Evolutionary conservation across 2,329 filamentous ascomycete species (phyloP), one percentile per base, ranked within the genome.

Genomic region (Pseudogymnoascus pannorum): DNA sequence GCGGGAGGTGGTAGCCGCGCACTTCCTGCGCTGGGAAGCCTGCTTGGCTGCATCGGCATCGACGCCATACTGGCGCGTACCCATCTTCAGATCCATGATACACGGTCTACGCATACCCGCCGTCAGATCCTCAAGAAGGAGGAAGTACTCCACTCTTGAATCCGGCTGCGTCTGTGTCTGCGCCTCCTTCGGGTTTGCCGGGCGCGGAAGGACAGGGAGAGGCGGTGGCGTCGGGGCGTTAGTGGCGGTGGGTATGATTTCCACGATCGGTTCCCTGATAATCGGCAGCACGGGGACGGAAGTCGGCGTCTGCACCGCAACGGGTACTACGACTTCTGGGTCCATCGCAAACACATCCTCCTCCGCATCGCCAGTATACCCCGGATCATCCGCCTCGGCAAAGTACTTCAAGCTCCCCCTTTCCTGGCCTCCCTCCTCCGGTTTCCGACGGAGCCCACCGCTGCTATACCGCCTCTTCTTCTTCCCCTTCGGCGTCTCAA

Each of bases 21-120:
- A 97, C 74, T 99, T 99, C 67, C 91, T 87, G 62, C 91, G 86
- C 74, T 99, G 94, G 0, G 94, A 97, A 63, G 88, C 87, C 70
- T 92, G 90, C 74, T 99, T 99, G 78, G 96, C 96, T 44, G 91
- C 86, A 60, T 83, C 87, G 2, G 94, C 94, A 67, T 97, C 92
- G 11, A 97, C 86, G 6, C 94, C 94, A 72, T 97, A 97, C 72
- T 99, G 94, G 2, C 94, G 87, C 6, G 94, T 99, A 18, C 94
- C 94, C 94, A 99, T 99, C 73, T 99, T 99, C 64, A 99, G 79
- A 72, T 99, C 94, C 74, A 99, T 88, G 63, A 99, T 96, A 75
- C 94, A 97, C 4, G 94, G 94, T 58, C 89, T 87, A 72, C 91
- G 92, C 94, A 99, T 97, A 33, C 93, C 93, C 1, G 93, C 90